Base-by-base conservation (phyloP, 208 protist genomes). In the Tritrichomonas foetus region DNA sequence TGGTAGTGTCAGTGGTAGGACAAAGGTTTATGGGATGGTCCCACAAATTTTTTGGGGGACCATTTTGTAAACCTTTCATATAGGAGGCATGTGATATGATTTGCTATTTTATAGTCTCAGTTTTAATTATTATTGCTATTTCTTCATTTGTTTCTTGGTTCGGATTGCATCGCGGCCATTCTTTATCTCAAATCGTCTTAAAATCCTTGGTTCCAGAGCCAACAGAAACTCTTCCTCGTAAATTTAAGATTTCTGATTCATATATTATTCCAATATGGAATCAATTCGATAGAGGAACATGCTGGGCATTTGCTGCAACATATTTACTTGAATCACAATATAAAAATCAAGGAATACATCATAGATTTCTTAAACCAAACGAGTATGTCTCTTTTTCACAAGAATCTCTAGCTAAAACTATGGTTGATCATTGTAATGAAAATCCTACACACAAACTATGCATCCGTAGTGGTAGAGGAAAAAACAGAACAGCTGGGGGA, bases 251-350 rank as follows among this genome's bases (percentile, higher is more conserved):
- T 53, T n/a, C 47, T 41, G 3, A 49, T n/a, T 50, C 20, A n/a
- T 82, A 82, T 53, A 22, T 82, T 0, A 20, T 82, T 33, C 74
- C 74, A 49, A 3, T 20, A 9, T 50, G 41, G 41, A 50, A 82
- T 82, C 74, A 82, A 53, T 50, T 53, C 41, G 41, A 82, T 50
- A 82, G 33, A 50, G 74, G 74, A 0, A 82, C 74, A 30, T 82
- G 74, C 41, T 82, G 74, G 74, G 41, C 41, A 13, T 82, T 82
- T 53, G 33, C 74, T n/a, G 30, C 41, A 5, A 82, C 50, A 47
- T 82, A 82, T 53, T 41, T 82, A 20, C 33, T 82, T 8, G 74
- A 82, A 82, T 82, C 74, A 1, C 74, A 82, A 82, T 82, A 82
- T 20, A 47, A 82, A 20, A 14, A 47, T n/a, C n/a, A 82, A 47